Evolutionary conservation across 805 yeast species (phyloP), one percentile per base, ranked within the genome.

Genomic region (Schwanniomyces sp.): DNA sequence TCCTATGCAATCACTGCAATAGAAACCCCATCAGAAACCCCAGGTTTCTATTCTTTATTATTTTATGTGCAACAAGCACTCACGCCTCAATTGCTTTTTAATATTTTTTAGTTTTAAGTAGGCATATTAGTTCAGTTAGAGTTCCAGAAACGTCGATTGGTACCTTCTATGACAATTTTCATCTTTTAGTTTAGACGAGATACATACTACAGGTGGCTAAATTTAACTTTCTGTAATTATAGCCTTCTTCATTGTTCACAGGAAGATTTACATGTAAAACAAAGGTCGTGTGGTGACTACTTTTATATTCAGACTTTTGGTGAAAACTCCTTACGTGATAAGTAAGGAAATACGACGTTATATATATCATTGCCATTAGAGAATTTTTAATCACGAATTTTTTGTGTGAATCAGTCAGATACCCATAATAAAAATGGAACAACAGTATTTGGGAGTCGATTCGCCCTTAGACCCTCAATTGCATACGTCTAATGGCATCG

Each of bases 401-500:
- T 32, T 32, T 32, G 36, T 14, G 36, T 32, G 21, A 32, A 32
- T 32, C 36, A 32, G 14, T 32, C 21, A 12, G 18, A 14, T 14
- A 32, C 21, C 40, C 40, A 38, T n/a, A 17, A 30, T 16, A 28
- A 37, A 25, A 36, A 55, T 50, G 55, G 53, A 50, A 41, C 57
- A 56, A 27, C 60, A 54, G 37, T 54, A 51, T 48, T 48, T 54
- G 25, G 45, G 50, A n/a, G 59, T 54, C 21, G 60, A 54, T 32
- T 46, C 54, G 10, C 52, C 49, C 24, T 46, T 56, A 21, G 60
- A 56, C 40, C 51, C 57, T 25, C 58, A 47, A 45, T 46, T 54
- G 34, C 54, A 51, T 44, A 45, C 46, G 10, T 17, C 30, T 21
- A 38, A 30, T 37, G 42, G 42, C n/a, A 39, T 39, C 18, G 29